These are phyloP conservation scores for Onygenales sp. DNA, from an alignment of 2,329 filamentous ascomycete species.

Conservation along the genomic window DNA sequence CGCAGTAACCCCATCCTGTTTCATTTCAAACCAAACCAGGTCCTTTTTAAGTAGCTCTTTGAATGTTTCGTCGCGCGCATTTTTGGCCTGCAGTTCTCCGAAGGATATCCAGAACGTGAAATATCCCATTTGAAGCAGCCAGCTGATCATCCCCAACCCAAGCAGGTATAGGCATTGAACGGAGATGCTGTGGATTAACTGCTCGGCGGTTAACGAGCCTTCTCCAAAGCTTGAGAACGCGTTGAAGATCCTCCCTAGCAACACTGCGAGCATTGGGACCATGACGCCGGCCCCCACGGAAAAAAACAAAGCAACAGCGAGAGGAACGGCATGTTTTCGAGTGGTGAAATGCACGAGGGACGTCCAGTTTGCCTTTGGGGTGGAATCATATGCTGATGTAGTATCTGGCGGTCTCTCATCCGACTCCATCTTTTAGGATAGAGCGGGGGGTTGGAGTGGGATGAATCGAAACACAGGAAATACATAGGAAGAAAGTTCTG, in stretches of 20 bases:
- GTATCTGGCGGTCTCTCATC: neutral
- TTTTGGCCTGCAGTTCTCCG: constrained; percentile 68
- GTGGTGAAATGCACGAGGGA: constrained; percentile 65
- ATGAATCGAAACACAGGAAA: neutral
- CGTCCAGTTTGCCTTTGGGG: constrained; percentile 31
- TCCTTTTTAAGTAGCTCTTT: constrained; percentile 59
- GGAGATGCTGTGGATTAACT: constrained; percentile 48
- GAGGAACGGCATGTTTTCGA: constrained; percentile 45
- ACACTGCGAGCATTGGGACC: constrained; percentile 55
- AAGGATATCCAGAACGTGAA: constrained; percentile 65
- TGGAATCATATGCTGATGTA: neutral
- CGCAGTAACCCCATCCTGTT: constrained; percentile 60
- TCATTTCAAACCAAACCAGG: constrained; percentile 72
- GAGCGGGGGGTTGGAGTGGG: neutral
- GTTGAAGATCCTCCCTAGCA: constrained; percentile 68
- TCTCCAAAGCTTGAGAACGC: constrained; percentile 57
- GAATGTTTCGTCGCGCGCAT: constrained; percentile 57
- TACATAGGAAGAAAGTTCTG: neutral
- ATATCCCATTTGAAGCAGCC: constrained; percentile 57
- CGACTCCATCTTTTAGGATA: neutral
- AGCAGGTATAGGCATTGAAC: constrained; percentile 55
- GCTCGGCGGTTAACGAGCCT: constrained; percentile 38
- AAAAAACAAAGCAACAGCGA: constrained; percentile 47
- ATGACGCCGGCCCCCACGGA: constrained; percentile 53
- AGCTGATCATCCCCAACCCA: constrained; percentile 54